phyloP scores from a whole-genome alignment of 352 stramenopile genomes.

The Pythium aquatile region DNA sequence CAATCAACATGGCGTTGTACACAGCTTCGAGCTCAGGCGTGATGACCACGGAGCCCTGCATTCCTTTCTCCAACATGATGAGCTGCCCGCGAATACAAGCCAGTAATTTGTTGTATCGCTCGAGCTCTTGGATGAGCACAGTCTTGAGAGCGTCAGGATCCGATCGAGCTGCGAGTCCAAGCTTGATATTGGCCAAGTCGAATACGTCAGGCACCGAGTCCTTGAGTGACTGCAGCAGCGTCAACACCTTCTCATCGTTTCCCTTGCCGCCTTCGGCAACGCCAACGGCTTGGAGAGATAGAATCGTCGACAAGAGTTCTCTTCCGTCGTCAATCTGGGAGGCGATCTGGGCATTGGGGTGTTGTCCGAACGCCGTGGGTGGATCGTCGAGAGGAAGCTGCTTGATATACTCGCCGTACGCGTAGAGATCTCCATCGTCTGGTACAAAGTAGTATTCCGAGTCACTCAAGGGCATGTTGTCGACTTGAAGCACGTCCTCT shows the following conservation, averaged over 20 bases:
- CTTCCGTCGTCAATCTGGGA: conserved; percentile 93
- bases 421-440: conserved; percentile 84
- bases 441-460: conserved; percentile 94
- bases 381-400: conserved; percentile 89
- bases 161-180: conserved; percentile 53
- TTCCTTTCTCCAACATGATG: conserved; percentile 86
- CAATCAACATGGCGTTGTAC: conserved; percentile 89
- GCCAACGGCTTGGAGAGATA: conserved; percentile 87
- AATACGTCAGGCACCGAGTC: conserved; percentile 91
- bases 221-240: conserved; percentile 75
- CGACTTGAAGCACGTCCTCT: conserved; percentile 81
- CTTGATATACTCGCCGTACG: conserved; percentile 91
- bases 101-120: conserved; percentile 93
- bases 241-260: conserved; percentile 89
- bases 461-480: conserved; percentile 87
- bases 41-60: conserved; percentile 94
- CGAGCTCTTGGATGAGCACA: conserved; percentile 93
- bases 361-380: conserved; percentile 93
- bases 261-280: conserved; percentile 76
- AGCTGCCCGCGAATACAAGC: conserved; percentile 77
- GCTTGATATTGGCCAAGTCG: conserved; percentile 79
- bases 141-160: conserved; percentile 94
- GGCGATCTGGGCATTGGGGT: conserved; percentile 95
- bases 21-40: conserved; percentile 93
- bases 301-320: conserved; percentile 87